Percentiles rank a stretch among this genome's conserved stretches.
phyloP scores from a whole-genome alignment of 1,139 yeast species.

The Pichia sorboxylosa region DNA sequence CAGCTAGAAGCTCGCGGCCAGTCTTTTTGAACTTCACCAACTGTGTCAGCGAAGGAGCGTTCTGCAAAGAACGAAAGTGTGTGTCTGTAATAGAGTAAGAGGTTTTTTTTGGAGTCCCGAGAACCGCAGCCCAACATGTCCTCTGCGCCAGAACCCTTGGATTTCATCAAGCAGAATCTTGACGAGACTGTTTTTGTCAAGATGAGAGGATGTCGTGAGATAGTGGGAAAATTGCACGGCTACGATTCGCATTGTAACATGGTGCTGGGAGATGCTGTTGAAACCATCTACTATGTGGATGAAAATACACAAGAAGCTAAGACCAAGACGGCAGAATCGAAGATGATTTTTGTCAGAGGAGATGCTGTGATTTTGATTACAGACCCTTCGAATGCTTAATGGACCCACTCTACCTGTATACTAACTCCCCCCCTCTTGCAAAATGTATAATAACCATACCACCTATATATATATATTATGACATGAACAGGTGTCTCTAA shows the following conservation, averaged over 20 bases:
- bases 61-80: no score
- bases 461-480: no score
- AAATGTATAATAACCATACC: no score
- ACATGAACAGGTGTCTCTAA: no score
- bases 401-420: no score
- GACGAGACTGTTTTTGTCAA: constrained; percentile 85
- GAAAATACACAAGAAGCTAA: constrained; percentile 34
- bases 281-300: constrained; percentile 54
- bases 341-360: constrained; percentile 92
- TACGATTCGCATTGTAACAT: constrained; percentile 95
- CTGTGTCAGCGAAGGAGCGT: no score
- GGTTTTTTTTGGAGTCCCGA: no score
- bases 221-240: constrained; percentile 84
- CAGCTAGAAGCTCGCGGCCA: no score
- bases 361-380: constrained; percentile 68
- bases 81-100: no score
- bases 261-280: constrained; percentile 88
- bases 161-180: constrained; percentile 71
- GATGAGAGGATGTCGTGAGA: constrained; percentile 91
- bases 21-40: no score
- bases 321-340: constrained; percentile 54
- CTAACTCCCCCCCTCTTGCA: no score
- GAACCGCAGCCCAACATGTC: constrained; percentile 6
- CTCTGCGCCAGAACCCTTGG: constrained; percentile 56
- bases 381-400: constrained; percentile 19